A percentile compares a stretch with the other conserved stretches of the same genome.
phyloP scores from a whole-genome alignment of 2,329 filamentous ascomycete species.

The Pseudogymnoascus sp. region DNA sequence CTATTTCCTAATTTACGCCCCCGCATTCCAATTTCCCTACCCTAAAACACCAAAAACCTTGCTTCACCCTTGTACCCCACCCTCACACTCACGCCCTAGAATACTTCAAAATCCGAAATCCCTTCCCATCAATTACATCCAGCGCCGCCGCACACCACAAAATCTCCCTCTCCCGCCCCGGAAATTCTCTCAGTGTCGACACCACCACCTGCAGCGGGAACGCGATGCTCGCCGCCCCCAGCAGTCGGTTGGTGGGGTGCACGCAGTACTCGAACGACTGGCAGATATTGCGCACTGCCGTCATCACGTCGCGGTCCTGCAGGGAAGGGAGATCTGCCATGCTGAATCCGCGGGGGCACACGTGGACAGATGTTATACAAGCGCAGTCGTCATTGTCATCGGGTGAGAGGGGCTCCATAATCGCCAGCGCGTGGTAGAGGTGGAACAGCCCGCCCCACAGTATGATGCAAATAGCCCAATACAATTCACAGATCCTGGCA shows the following conservation, averaged over 20 bases:
- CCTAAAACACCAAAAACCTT: neutral
- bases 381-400: neutral
- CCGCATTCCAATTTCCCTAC: neutral
- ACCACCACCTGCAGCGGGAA: conserved; percentile 24
- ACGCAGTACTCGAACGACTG: conserved; percentile 31
- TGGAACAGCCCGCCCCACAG: conserved; percentile 30
- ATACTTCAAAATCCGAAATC: conserved; percentile 13
- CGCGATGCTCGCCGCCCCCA: conserved; percentile 16
- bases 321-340: conserved; percentile 21
- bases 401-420: conserved; percentile 14
- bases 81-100: neutral
- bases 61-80: neutral
- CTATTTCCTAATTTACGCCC: neutral
- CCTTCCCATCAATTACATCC: conserved; percentile 12
- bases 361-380: conserved; percentile 6
- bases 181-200: conserved; percentile 17
- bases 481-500: conserved; percentile 27
- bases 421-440: conserved; percentile 25
- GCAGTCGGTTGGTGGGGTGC: conserved; percentile 20
- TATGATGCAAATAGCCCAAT: conserved; percentile 29
- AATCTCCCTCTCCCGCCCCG: conserved; percentile 15
- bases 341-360: conserved; percentile 12
- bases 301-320: conserved; percentile 23
- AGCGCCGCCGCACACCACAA: conserved; percentile 18
- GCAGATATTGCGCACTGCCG: conserved; percentile 29